phyloP scores from a whole-genome alignment of 2,329 filamentous ascomycete species.

The Onygena corvina region DNA sequence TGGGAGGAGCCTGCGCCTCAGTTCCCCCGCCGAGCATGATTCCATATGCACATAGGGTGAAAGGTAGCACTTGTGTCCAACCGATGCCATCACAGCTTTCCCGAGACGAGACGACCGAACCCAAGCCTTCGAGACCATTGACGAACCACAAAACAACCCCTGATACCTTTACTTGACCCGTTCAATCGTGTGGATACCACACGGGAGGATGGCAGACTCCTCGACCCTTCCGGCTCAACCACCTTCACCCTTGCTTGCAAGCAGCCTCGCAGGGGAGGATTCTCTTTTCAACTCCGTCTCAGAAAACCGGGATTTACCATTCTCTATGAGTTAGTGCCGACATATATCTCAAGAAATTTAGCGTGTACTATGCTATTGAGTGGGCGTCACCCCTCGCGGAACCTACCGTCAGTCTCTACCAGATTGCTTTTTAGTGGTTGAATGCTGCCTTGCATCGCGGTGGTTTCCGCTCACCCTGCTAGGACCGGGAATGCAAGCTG shows the following conservation, averaged over 20 bases:
- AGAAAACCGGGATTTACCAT: background rate
- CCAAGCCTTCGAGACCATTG: background rate
- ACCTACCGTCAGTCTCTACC: background rate
- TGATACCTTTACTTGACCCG: background rate
- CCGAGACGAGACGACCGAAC: background rate
- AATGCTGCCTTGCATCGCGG: background rate
- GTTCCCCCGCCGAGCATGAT: background rate
- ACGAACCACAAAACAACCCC: background rate
- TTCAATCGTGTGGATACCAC: no score
- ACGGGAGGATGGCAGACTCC: no score
- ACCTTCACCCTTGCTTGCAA: no score
- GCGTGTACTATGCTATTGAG: background rate
- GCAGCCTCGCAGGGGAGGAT: background rate
- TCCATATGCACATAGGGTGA: no score
- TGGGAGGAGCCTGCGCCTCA: slow-evolving; percentile 1
- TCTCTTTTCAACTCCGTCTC: background rate
- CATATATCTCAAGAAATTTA: background rate
- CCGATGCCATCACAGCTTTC: background rate
- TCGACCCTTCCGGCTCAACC: no score
- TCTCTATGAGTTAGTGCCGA: background rate
- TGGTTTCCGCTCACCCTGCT: background rate
- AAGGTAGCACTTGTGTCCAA: background rate
- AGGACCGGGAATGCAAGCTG: background rate
- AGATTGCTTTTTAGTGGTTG: no score
- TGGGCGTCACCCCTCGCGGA: background rate